These are phyloP conservation scores for Cryptococcus maquisensis DNA, from an alignment of 1,284 basidiomycete species.

Conservation along the genomic window DNA sequence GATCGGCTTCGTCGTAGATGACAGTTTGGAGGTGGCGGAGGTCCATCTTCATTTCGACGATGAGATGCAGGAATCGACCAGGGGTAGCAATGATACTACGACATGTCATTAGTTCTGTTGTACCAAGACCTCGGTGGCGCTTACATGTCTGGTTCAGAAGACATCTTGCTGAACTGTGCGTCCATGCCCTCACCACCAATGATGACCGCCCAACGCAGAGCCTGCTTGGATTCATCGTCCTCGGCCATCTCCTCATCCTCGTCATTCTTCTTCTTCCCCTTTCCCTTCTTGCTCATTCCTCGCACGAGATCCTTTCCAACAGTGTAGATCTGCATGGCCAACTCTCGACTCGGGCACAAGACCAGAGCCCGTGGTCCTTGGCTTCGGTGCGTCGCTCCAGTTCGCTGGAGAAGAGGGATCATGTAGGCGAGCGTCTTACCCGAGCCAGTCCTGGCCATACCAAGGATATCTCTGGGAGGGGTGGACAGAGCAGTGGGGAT, in stretches of 20 bases:
- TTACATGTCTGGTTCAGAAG: conserved; percentile 89
- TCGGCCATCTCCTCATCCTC: conserved; percentile 51
- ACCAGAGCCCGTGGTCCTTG: conserved; percentile 87
- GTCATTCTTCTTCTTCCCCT: conserved; percentile 54
- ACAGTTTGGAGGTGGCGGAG: conserved; percentile 83
- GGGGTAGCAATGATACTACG: conserved; percentile 91
- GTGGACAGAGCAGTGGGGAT: conserved; percentile 79
- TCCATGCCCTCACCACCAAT: conserved; percentile 96
- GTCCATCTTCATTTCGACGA: conserved; percentile 96
- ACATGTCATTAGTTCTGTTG: not conserved
- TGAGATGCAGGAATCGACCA: conserved; percentile 89
- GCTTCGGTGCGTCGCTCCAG: conserved; percentile 72
- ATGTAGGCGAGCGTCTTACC: conserved; percentile 98
- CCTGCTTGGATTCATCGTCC: conserved; percentile 54
- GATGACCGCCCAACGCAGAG: conserved; percentile 84
- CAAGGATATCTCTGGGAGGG: conserved; percentile 90
- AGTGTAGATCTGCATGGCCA: conserved; percentile 88
- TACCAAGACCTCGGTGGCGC: conserved; percentile 45
- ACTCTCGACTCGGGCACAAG: conserved; percentile 85
- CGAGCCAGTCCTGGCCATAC: conserved; percentile 97
- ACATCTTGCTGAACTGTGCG: conserved; percentile 94
- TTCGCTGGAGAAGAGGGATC: conserved; percentile 82
- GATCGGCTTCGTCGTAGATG: conserved; percentile 97
- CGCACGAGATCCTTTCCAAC: conserved; percentile 91
- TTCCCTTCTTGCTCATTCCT: conserved; percentile 54